Percentiles rank a stretch among this genome's conserved stretches.
phyloP scores from a whole-genome alignment of 2,329 filamentous ascomycete genomes.

The Septoria linicola region DNA sequence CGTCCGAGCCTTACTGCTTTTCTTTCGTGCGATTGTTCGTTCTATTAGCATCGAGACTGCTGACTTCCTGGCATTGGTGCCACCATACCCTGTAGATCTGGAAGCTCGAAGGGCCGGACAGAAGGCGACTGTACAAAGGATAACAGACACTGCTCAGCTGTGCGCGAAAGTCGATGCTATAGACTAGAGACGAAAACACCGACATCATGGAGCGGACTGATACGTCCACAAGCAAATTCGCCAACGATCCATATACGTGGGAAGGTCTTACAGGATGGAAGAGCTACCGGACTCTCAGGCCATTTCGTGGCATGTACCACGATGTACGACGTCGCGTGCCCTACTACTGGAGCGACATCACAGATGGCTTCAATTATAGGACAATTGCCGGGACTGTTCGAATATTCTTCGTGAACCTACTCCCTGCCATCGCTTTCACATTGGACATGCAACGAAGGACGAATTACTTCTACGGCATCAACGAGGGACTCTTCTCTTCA shows the following conservation, averaged over 20 bases:
- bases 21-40: too few relatives aligned
- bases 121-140: too few relatives aligned
- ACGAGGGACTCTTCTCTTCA: constrained; percentile 56
- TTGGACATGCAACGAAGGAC: constrained; percentile 60
- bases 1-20: too few relatives aligned
- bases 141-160: too few relatives aligned
- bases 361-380: constrained; percentile 56
- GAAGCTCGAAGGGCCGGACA: too few relatives aligned
- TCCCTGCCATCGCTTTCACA: constrained; percentile 59
- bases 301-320: constrained; percentile 55
- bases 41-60: too few relatives aligned
- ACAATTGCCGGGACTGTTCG: constrained; percentile 56
- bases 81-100: too few relatives aligned
- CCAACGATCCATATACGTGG: constrained; percentile 40
- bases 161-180: too few relatives aligned
- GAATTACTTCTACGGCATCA: constrained; percentile 55
- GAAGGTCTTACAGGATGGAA: constrained; percentile 39
- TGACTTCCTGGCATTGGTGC: too few relatives aligned
- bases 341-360: constrained; percentile 58
- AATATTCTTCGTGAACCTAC: constrained; percentile 60
- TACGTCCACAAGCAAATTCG: constrained; percentile 22
- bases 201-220: constrained; percentile 8
- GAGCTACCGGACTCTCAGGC: constrained; percentile 42
- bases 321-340: constrained; percentile 54
- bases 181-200: not conserved